Base-by-base conservation (phyloP, 306 rosid genomes). In the Rosa lucieae region DNA sequence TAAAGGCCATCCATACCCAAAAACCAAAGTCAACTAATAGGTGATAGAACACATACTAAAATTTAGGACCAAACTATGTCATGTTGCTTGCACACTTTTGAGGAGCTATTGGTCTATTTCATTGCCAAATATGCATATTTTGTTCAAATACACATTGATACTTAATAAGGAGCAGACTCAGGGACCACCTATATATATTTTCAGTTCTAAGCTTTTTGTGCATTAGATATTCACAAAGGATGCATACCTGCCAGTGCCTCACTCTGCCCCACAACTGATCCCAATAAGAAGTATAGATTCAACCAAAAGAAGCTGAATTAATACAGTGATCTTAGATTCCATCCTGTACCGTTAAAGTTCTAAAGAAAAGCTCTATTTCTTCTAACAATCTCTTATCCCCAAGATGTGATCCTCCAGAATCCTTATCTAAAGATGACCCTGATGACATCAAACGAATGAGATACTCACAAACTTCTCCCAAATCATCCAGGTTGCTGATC, bases 391-490 rank as follows among this genome's bases (percentile, higher is more conserved):
- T 84, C 71, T 67, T 80, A 75, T 81, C 65, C 58, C 84, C 79
- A 76, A 8, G 44, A 61, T 80, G 82, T 62, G 73, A 82, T 66
- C 88, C 88, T 68, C 73, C 51, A 12, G 85, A 85, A 81, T 73
- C 80, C 72, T 20, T 65, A 32, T 81, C 87, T 79, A 62, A 26
- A 84, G 43, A 70, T 55, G 89, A 81, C 51, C 81, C 86, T 21
- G 96, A 89, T 81, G 89, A 72, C 90, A 94, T 88, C 88, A 91
- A 85, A 82, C 67, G 84, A 76, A 89, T 79, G 78, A 95, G 93
- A 83, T 84, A 85, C 77, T 81, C 82, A 75, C 88, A 86, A 76
- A 87, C 80, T 71, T 91, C 90, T 79, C 82, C 91, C 75, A 78
- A 63, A 77, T 85, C 89, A 80, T 81, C 71, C 66, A 86, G 75